Evolutionary conservation across 768 basidiomycete species (phyloP).

Genomic region (Suillus spraguei): DNA sequence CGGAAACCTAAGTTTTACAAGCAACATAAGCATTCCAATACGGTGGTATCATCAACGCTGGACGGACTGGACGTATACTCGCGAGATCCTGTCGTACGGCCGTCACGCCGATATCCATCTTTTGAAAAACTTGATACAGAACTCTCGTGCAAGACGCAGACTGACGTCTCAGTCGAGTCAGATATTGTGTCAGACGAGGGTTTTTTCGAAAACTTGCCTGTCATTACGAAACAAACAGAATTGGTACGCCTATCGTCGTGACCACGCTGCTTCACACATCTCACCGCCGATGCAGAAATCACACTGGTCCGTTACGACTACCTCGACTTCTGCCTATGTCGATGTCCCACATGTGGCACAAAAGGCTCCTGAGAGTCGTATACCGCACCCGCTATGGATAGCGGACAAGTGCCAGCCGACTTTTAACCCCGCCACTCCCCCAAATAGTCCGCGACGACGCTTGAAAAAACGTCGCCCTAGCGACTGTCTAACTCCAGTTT

Average conservation of each 20-base stretch:
- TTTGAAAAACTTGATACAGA: slow-evolving; percentile 25
- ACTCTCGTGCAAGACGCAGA: slow-evolving; percentile 18
- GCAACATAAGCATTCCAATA: slow-evolving; percentile 16
- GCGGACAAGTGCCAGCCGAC: slow-evolving; percentile 1
- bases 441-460: slow-evolving; percentile 27
- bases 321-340: slow-evolving; percentile 35
- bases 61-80: slow-evolving; percentile 34
- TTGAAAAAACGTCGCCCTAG: slow-evolving; percentile 33
- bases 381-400: slow-evolving; percentile 7
- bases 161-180: slow-evolving; percentile 12
- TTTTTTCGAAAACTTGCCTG: slow-evolving; percentile 14
- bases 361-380: background rate
- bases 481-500: slow-evolving; percentile 11
- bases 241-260: slow-evolving; percentile 19
- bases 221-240: slow-evolving; percentile 2
- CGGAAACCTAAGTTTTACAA: slow-evolving; percentile 21
- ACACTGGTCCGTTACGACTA: slow-evolving; percentile 38
- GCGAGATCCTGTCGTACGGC: slow-evolving; percentile 22
- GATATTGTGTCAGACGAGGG: slow-evolving; percentile 24
- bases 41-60: slow-evolving; percentile 33
- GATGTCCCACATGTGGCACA: slow-evolving; percentile 14
- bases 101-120: slow-evolving; percentile 24
- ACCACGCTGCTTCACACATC: background rate
- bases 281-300: slow-evolving; percentile 26
- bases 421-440: slow-evolving; percentile 18